Conservation (phyloP, 1,139 yeast species). For the Geotrichum reessii region DNA sequence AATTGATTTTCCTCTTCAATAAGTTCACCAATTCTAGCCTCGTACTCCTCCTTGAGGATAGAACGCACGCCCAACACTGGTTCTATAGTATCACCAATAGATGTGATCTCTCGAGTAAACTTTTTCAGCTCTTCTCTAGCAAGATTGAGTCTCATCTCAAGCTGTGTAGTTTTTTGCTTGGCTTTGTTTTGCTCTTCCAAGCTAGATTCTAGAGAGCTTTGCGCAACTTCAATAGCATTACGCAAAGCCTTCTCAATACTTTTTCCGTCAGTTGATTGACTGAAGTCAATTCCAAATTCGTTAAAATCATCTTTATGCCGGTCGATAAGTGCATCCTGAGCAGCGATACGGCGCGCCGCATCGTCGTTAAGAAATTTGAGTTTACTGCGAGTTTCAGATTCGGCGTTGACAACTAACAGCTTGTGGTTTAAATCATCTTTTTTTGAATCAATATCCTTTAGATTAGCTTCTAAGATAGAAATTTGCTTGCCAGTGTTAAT, state of each 20-base stretch:
- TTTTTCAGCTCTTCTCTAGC: slow-evolving; percentile 8
- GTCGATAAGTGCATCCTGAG: slow-evolving; percentile 29
- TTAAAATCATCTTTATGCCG: slow-evolving; percentile 21
- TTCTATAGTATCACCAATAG: slow-evolving; percentile 7
- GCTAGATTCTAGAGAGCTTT: slow-evolving; percentile 1
- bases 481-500: slow-evolving; percentile 39
- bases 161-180: neutral
- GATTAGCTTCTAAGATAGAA: slow-evolving; percentile 37
- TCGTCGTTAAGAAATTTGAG: slow-evolving; percentile 43
- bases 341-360: slow-evolving; percentile 31
- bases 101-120: neutral
- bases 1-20: slow-evolving; percentile 3
- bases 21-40: slow-evolving; percentile 17
- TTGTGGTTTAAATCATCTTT: slow-evolving; percentile 51
- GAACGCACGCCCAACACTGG: slow-evolving; percentile 7
- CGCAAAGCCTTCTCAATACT: slow-evolving; percentile 3
- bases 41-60: slow-evolving; percentile 16
- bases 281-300: slow-evolving; percentile 28
- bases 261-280: neutral
- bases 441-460: slow-evolving; percentile 46
- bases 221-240: slow-evolving; percentile 4
- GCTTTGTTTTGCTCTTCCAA: neutral
- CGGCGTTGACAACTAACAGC: slow-evolving; percentile 49
- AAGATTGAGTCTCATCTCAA: slow-evolving; percentile 6
- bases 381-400: slow-evolving; percentile 54